These are phyloP conservation scores for Arabidopsis arenosa DNA, from an alignment of 345 rosid genomes.

Conservation along the genomic window DNA sequence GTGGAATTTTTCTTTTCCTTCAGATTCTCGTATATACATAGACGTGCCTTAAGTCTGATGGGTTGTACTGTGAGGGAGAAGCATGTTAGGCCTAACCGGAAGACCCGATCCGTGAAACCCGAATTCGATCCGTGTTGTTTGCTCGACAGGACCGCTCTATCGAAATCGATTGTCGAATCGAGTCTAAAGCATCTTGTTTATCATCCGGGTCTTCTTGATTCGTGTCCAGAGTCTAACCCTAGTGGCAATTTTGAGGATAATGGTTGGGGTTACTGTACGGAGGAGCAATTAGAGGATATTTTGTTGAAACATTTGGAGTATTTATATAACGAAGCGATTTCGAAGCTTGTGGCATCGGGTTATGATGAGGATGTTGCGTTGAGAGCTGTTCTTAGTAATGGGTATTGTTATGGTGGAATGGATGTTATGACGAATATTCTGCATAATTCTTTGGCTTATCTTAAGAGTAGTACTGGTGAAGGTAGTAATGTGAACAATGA, in stretches of 20 bases:
- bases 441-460: conserved; percentile 74
- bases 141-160: conserved; percentile 51
- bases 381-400: conserved; percentile 76
- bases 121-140: conserved; percentile 68
- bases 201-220: conserved; percentile 54
- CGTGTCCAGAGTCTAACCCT: conserved; percentile 45
- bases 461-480: conserved; percentile 54
- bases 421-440: conserved; percentile 81
- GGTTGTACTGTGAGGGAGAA: conserved; percentile 75
- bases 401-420: conserved; percentile 88
- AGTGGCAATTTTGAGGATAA: conserved; percentile 56
- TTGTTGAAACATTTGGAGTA: conserved; percentile 65
- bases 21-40: conserved; percentile 10
- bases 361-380: conserved; percentile 77
- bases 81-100: conserved; percentile 61
- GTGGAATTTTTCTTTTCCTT: neutral
- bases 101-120: conserved; percentile 63
- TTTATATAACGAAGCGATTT: conserved; percentile 68
- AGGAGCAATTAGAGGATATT: conserved; percentile 82
- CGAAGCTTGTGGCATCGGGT: conserved; percentile 71
- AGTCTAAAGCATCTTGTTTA: conserved; percentile 62
- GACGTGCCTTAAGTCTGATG: conserved; percentile 44
- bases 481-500: conserved; percentile 48
- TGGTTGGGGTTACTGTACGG: conserved; percentile 87
- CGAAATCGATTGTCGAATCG: conserved; percentile 64